phyloP scores from a whole-genome alignment of 2,329 filamentous ascomycete genomes.

The Neofusicoccum laricinum region DNA sequence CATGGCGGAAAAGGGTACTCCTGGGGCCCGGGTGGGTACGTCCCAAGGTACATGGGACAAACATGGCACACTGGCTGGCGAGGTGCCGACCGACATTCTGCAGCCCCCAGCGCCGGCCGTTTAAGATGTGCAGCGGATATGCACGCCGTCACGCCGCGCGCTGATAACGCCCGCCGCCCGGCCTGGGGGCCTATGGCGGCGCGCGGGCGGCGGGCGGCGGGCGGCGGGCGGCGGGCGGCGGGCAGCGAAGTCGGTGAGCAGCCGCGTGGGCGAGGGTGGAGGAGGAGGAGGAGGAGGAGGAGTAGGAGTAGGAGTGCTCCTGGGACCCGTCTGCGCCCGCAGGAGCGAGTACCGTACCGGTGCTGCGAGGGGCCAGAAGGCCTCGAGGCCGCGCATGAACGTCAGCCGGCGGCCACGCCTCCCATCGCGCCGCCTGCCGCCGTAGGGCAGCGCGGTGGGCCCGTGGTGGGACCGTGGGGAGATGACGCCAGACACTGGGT shows the following conservation, averaged over 20 bases:
- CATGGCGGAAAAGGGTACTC: not conserved
- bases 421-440: not conserved
- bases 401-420: too few species aligned
- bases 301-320: too few species aligned
- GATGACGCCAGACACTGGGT: constrained; percentile 5
- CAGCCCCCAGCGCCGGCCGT: constrained; percentile 1
- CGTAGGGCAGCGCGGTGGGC: constrained; percentile 7
- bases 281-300: too few species aligned
- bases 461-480: constrained; percentile 3
- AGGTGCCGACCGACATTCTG: constrained; percentile 5
- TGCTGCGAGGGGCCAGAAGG: not conserved
- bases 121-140: constrained; percentile 8
- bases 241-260: constrained; percentile 6
- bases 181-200: too few species aligned
- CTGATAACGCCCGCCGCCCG: constrained; percentile 11
- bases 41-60: not conserved
- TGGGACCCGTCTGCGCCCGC: not conserved
- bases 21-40: not conserved
- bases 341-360: not conserved
- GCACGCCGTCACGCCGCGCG: constrained; percentile 7
- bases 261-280: not conserved
- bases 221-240: too few species aligned
- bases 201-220: not conserved
- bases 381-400: too few species aligned
- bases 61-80: not conserved